Percentiles rank a stretch among this genome's conserved stretches.
These are phyloP conservation scores for Penicillium manginii DNA, from an alignment of 495 filamentous ascomycete species.

Conservation along the genomic window DNA sequence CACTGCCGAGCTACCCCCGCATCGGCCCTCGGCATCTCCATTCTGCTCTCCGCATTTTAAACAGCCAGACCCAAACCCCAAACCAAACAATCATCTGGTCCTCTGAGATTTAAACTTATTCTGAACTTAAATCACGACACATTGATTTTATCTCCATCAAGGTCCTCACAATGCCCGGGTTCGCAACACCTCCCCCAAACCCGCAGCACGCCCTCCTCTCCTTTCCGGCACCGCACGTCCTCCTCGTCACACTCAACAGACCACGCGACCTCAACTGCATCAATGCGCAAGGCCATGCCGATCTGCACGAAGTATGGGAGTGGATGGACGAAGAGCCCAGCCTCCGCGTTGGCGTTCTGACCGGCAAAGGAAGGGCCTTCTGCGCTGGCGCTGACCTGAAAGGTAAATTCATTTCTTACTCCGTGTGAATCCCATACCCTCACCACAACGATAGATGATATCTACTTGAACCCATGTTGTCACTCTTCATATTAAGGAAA, in stretches of 20 bases:
- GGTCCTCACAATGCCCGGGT: conserved; percentile 28
- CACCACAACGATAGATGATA: too few relatives aligned
- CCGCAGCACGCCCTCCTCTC: conserved; percentile 42
- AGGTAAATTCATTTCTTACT: conserved; percentile 36
- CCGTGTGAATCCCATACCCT: too few relatives aligned
- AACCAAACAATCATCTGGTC: conserved; percentile 1
- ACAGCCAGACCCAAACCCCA: conserved; percentile 5
- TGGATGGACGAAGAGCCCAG: conserved; percentile 61
- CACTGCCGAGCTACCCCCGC: conserved; percentile 1
- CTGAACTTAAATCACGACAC: neutral
- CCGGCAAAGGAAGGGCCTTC: conserved; percentile 59
- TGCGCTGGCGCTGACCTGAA: conserved; percentile 65
- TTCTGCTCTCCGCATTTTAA: conserved; percentile 32
- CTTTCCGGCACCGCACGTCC: conserved; percentile 51
- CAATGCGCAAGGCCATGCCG: conserved; percentile 52
- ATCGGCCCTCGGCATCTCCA: conserved; percentile 40
- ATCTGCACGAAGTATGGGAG: conserved; percentile 55
- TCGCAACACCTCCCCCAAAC: conserved; percentile 42
- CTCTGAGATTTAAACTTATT: neutral
- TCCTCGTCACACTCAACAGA: conserved; percentile 53
- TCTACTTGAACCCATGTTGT: too few relatives aligned
- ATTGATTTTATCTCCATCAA: too few relatives aligned
- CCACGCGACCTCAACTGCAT: conserved; percentile 54
- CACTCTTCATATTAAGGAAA: too few relatives aligned
- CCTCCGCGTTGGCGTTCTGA: conserved; percentile 58